Evolutionary conservation across 495 filamentous ascomycete species (phyloP), one percentile per base, ranked within the genome.

Genomic region (Aspergillus bridgeri): DNA sequence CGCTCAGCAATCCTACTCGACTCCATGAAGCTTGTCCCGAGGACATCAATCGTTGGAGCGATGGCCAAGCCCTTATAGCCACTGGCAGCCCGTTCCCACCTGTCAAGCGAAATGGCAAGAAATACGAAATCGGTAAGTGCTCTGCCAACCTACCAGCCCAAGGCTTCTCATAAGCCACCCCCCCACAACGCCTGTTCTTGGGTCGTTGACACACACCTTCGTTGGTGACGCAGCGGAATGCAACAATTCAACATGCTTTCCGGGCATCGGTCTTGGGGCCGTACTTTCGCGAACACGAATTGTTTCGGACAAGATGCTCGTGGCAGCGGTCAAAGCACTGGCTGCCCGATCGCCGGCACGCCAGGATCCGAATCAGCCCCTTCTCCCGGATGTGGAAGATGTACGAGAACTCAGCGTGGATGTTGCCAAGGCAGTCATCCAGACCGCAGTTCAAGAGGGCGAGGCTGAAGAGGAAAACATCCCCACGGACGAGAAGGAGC

Each of bases 171-270:
- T 19, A 22, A 21, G 25, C 3, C 7, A 6, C 2, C n/a, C 2
- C 2, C 7, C 13, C 25, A 15, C 7, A 18, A 17, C 23, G 24
- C 50, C 4, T 18, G 25, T 57, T n/a, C 33, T 27, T 56, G n/a
- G n/a, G n/a, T n/a, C 43, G n/a, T 45, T 62, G 42, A 56, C 19
- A 25, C 48, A 42, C 44, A 19, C 21, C 11, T 11, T 49, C 9
- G 19, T 43, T 45, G 17, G 9, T 38, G 2, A 11, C 21, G 7
- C 43, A 81, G 90, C 89, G 22, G 92, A 95, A 67, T 96, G 91
- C 77, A 96, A 96, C 73, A 96, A 96, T 71, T 89, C 86, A 5
- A 89, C 87, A n/a, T 85, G 84, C 22, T 96, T 94, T 74, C 90
- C 90, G 0, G 91, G 89, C 0, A 92, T 96, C 56, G 91, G 91